Evolutionary conservation across 768 basidiomycete species (phyloP), one percentile per base, ranked within the genome.

Genomic region (Pleurotus tuber-regium): DNA sequence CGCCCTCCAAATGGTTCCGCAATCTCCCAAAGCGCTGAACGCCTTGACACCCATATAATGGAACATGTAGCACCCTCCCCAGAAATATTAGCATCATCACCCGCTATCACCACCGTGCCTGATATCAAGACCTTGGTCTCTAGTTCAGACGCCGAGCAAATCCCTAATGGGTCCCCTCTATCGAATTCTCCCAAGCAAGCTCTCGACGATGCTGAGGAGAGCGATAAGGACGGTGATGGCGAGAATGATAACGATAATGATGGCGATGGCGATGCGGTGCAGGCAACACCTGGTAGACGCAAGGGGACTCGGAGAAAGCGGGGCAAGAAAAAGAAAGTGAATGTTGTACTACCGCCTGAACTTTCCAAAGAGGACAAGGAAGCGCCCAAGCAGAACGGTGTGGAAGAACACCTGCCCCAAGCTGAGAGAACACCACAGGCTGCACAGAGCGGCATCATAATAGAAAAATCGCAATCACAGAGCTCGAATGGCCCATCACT

Each of bases 261-360:
- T 5, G 67, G 66, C 19, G n/a, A n/a, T 5, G 36, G 36, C 12
- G 59, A 55, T 2, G 75, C 76, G 21, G 62, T 63, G 0, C 70
- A 70, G 1, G 70, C 73, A 3, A 70, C 73, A 0, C 75, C 78
- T 0, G 77, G 70, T 54, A 74, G 74, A 68, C 72, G 72, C 60
- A 77, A 71, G 58, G 66, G 59, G 0, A 65, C 76, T 33, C 70
- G 83, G 50, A 79, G 82, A 26, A 76, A 75, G 64, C 68, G 78
- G 50, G 79, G 76, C 2, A 78, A 77, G 65, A 80, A 79, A 63
- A 81, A 78, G 60, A 79, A 78, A 50, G 54, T 65, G 1, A 70
- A 70, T 19, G 64, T 58, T 5, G 62, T 59, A 16, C 65, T 54
- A 23, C 62, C 57, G 26, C 53, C 55, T 26, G 74, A 72, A 44